phyloP scores from a whole-genome alignment of 2,329 filamentous ascomycete genomes.

The Cercospora sojina region DNA sequence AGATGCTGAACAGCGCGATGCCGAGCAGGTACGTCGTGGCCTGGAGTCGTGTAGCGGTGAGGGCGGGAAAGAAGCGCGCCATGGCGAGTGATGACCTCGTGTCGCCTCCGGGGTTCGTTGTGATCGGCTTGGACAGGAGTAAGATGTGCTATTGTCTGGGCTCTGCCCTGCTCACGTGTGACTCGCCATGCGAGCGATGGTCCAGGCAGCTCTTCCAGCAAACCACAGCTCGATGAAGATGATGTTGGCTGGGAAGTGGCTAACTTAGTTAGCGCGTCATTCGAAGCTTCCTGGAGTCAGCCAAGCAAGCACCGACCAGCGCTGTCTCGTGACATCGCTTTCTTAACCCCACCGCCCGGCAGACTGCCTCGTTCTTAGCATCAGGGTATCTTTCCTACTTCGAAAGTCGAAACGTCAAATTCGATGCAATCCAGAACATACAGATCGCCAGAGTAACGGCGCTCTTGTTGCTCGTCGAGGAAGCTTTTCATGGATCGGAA shows the following conservation, averaged over 20 bases:
- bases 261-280: conserved; percentile 9
- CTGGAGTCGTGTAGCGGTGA: conserved; percentile 59
- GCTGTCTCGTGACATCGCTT: neutral
- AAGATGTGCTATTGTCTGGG: neutral
- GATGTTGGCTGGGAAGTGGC: conserved; percentile 3
- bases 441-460: no score
- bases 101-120: neutral
- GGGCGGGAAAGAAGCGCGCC: conserved; percentile 35
- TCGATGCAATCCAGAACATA: no score
- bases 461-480: no score
- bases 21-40: conserved; percentile 72
- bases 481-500: no score
- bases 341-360: neutral
- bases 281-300: neutral
- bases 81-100: conserved; percentile 18
- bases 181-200: conserved; percentile 4
- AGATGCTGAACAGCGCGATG: conserved; percentile 82
- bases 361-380: no score
- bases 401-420: no score
- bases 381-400: no score
- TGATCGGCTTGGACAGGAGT: neutral
- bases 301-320: neutral
- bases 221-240: neutral
- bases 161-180: neutral
- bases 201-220: neutral